Conservation (phyloP, 371 early-diverging fungal species). For the Syncephalastrum monosporum region DNA sequence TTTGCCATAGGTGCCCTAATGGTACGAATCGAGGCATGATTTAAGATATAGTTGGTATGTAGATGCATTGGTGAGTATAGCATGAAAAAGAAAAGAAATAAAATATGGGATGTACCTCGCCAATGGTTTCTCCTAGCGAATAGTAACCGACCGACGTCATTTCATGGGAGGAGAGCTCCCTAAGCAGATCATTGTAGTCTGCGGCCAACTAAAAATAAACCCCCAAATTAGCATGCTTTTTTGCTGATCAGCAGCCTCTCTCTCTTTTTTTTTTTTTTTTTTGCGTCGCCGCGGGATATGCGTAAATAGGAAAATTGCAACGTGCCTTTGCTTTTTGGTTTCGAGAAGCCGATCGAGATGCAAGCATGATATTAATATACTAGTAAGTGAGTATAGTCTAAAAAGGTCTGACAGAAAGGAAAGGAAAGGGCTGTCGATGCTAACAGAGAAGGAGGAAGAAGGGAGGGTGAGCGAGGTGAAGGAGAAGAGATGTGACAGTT, state of each 20-base stretch:
- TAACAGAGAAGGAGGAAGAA: background rate
- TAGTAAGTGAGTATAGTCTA: too few species aligned
- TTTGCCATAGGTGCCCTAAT: slow-evolving; percentile 79
- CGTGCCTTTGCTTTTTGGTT: slow-evolving; percentile 19
- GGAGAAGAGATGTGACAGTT: background rate
- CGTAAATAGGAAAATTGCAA: too few species aligned
- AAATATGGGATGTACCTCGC: slow-evolving; percentile 11
- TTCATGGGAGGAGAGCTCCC: slow-evolving; percentile 13
- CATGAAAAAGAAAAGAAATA: background rate
- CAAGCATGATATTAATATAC: slow-evolving; percentile 7
- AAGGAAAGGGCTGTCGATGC: slow-evolving; percentile 10
- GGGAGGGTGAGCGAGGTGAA: background rate
- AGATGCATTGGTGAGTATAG: slow-evolving; percentile 9
- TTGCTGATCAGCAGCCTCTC: slow-evolving; percentile 1
- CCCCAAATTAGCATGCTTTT: slow-evolving; percentile 3
- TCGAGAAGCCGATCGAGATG: slow-evolving; percentile 9
- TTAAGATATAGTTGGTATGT: slow-evolving; percentile 4
- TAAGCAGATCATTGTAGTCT: slow-evolving; percentile 18
- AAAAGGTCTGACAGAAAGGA: slow-evolving; percentile 11
- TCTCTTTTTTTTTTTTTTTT: slow-evolving; percentile 9
- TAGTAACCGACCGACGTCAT: slow-evolving; percentile 17
- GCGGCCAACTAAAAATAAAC: slow-evolving; percentile 13
- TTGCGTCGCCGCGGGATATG: background rate
- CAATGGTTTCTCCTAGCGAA: slow-evolving; percentile 13
- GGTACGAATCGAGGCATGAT: background rate